Base-by-base conservation (phyloP, 371 early-diverging fungal genomes). In the Basidiobolus meristosporus region DNA sequence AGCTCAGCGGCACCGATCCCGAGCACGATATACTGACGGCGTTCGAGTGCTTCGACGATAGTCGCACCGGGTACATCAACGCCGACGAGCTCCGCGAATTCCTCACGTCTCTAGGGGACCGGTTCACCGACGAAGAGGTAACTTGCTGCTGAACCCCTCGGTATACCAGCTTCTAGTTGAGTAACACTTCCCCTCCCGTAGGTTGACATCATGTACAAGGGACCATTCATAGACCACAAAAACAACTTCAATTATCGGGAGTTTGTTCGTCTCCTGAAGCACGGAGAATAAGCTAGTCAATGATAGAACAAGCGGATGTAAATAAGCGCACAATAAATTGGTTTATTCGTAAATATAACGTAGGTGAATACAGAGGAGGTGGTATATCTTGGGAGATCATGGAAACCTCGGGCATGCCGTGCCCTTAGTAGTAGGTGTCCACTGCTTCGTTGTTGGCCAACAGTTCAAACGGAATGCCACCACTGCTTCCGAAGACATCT, bases 181-280 rank as follows among this genome's bases (percentile, higher is more conserved):
- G 9, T 7, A 14, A 29, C 38, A 14, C 7, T 39, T 15, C 23
- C 23, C 10, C 10, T 14, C 17, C 5, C 12, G 31, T 53, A 82
- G 82, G 81, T 90, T 0, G 93, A 90, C 48, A 77, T 81, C 39
- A 82, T 95, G 83, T 86, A 88, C 59, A 85, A 87, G 50, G 90
- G 90, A 2, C 74, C 84, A 1, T 73, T 80, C 0, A 59, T 90
- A 3, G 90, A 86, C 44, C 65, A 65, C 1, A 57, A 77, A 11
- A 78, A 79, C 19, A 65, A 76, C 38, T 86, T 92, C 55, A 80
- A 90, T 57, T 95, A 95, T 57, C 65, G 76, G 18, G 84, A 89
- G 40, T 91, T 85, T 62, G 87, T 85, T 0, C 63, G 87, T 40
- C 81, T 89, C 12, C 61, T 95, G 31, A 95, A 91, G 60, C 90